Conservation (phyloP, 192 early-diverging fungal species). For the Gryganskiella cystojenkinii region DNA sequence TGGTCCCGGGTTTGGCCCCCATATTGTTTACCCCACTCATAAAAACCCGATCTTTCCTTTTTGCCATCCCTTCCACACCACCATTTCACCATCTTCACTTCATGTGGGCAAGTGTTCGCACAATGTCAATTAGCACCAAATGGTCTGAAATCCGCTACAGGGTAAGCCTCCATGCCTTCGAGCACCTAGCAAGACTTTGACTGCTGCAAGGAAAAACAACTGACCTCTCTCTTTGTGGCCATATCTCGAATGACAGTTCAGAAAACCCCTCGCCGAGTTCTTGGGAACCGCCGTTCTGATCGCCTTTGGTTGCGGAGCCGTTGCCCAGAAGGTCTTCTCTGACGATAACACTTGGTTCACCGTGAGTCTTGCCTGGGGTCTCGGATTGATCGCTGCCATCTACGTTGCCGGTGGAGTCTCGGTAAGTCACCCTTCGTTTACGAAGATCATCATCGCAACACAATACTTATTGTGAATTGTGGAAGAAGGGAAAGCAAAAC, state of each 20-base stretch:
- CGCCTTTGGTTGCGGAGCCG: constrained; percentile 67
- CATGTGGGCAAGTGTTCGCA: neutral
- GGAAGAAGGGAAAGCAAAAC: neutral
- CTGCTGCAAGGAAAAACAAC: neutral
- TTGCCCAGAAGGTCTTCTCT: constrained; percentile 52
- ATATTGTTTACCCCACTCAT: no score
- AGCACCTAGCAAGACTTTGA: neutral
- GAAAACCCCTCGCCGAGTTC: constrained; percentile 76
- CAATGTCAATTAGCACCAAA: neutral
- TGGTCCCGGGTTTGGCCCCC: no score
- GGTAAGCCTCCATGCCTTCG: constrained; percentile 1
- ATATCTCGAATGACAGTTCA: constrained; percentile 16
- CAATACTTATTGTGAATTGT: constrained; percentile 7
- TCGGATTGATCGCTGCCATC: constrained; percentile 70
- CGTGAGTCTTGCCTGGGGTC: constrained; percentile 64
- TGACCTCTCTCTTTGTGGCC: neutral
- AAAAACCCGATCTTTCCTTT: neutral
- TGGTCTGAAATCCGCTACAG: constrained; percentile 11
- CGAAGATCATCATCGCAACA: constrained; percentile 15
- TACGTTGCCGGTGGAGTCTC: constrained; percentile 68
- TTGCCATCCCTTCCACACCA: neutral
- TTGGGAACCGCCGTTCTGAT: constrained; percentile 73
- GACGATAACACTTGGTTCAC: constrained; percentile 53
- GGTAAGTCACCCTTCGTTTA: constrained; percentile 33
- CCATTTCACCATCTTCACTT: constrained; percentile 1